Evolutionary conservation across 768 basidiomycete genomes (phyloP).

Genomic region (Auricularia sp.): DNA sequence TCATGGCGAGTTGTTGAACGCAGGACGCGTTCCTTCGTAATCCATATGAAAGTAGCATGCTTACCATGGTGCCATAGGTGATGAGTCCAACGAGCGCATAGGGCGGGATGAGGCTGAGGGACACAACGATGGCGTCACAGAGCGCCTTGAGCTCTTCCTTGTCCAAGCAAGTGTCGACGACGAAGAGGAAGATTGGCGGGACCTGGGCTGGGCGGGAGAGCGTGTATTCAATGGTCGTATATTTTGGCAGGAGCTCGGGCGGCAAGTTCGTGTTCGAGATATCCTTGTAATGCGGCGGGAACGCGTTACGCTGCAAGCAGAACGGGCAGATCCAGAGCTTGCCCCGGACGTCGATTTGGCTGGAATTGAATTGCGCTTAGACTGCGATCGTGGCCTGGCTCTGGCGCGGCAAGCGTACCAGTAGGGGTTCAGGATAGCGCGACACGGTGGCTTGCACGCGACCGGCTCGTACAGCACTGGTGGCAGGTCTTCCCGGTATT

Average conservation of each 20-base stretch:
- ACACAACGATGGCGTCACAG: constrained; percentile 89
- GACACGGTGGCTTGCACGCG: constrained; percentile 95
- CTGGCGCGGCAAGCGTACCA: constrained; percentile 47
- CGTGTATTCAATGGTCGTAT: constrained; percentile 99
- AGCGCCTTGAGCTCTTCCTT: constrained; percentile 94
- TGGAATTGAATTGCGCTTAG: constrained; percentile 22
- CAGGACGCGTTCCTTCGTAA: no score
- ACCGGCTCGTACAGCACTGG: constrained; percentile 97
- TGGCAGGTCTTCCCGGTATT: constrained; percentile 86
- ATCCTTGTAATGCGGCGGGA: constrained; percentile 98
- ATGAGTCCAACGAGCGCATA: constrained; percentile 92
- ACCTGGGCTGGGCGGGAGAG: constrained; percentile 82
- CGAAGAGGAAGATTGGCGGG: constrained; percentile 94
- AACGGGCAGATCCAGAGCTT: constrained; percentile 99
- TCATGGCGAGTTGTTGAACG: no score
- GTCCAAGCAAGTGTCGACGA: constrained; percentile 93
- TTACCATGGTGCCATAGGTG: constrained; percentile 86
- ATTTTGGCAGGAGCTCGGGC: constrained; percentile 91
- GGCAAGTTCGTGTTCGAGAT: constrained; percentile 95
- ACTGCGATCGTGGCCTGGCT: constrained; percentile 1
- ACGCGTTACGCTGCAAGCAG: constrained; percentile 91
- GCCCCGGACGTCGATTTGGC: constrained; percentile 96
- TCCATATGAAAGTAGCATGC: no score
- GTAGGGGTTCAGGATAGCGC: constrained; percentile 95
- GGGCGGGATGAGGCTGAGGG: constrained; percentile 84